Base-by-base conservation (phyloP, 176 grass and related monocot species). In the Avena sativa region DNA sequence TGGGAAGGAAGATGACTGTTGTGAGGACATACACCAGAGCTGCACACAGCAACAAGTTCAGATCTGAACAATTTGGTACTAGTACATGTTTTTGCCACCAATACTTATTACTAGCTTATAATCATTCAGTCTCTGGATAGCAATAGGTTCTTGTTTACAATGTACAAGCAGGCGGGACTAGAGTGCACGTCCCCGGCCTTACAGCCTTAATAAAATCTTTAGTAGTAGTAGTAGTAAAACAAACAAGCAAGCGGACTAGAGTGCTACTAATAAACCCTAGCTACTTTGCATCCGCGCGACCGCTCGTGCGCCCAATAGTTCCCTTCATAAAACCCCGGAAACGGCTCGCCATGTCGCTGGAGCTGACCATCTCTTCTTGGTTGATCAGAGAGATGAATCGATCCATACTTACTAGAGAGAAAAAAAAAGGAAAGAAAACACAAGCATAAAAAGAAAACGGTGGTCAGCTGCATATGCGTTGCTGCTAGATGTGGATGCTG, bases 251-350 rank as follows among this genome's bases (percentile, higher is more conserved):
- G 81, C 84, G 76, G 53, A 87, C 60, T 60, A 58, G 78, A 71
- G 82, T 14, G 21, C 15, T 14, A 83, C 32, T 83, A 83, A 78
- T 88, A 87, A 90, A 81, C 75, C 71, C 90, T 92, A 89, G 77
- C 88, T 81, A 90, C 46, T 87, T 86, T 79, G 86, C 76, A 71
- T 92, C 81, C 46, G 72, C 25, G 84, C 72, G 70, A 88, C 79
- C 52, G 66, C 83, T 61, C 32, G 16, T 40, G 53, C 23, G 76
- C 81, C 76, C 69, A 59, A 53, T 53, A 74, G 72, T 89, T 88
- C 88, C 92, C 94, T 89, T 38, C 68, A 21, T 89, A 97, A 97
- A 96, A 97, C 57, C 49, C 85, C 47, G 88, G 94, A 89, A 92
- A 88, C 53, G 53, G 82, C 86, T 77, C 79, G 53, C 74, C 71